Base-by-base conservation (phyloP, 2,329 filamentous ascomycete genomes). In the Xylariales sp. region DNA sequence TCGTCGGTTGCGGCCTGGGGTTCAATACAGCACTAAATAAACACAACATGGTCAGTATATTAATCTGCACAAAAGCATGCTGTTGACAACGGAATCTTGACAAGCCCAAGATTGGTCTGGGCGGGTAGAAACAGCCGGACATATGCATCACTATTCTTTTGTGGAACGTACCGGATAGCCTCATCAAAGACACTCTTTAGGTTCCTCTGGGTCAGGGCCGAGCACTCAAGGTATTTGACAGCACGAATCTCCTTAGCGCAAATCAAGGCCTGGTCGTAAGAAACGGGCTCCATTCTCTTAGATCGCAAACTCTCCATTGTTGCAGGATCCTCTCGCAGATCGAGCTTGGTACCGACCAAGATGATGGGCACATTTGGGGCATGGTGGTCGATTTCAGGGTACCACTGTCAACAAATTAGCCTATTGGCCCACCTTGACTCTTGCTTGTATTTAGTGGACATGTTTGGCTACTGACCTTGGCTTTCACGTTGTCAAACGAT, bases 141-240 rank as follows among this genome's bases (percentile, higher is more conserved):
- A 31, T 31, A 10, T 17, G 17, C 40, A 67, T n/a, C n/a, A n/a
- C n/a, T n/a, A n/a, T n/a, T n/a, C n/a, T n/a, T n/a, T n/a, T n/a
- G n/a, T n/a, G n/a, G n/a, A n/a, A n/a, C 83, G 53, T 70, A 97
- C 93, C 93, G 84, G 60, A 98, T 98, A 23, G 93, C 93, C 68
- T 96, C 91, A 59, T 98, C 93, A 60, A 98, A 98, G 33, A 98
- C 93, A 56, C 88, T 95, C 82, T 98, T 98, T 53, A 98, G 67
- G 65, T 96, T 96, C 57, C 91, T 77, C 72, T 97, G 93, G 25
- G 93, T 98, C 51, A 98, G 72, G 33, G 93, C 93, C 37, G 93
- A 97, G 70, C 93, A 98, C 69, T 98, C 93, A 29, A 97, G 77
- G 67, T 98, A 98, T 70, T 96, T 97, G 69, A 93, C 87, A 31